Conservation (phyloP, 805 yeast species). For the Saccharomyces kudriavzevii region DNA sequence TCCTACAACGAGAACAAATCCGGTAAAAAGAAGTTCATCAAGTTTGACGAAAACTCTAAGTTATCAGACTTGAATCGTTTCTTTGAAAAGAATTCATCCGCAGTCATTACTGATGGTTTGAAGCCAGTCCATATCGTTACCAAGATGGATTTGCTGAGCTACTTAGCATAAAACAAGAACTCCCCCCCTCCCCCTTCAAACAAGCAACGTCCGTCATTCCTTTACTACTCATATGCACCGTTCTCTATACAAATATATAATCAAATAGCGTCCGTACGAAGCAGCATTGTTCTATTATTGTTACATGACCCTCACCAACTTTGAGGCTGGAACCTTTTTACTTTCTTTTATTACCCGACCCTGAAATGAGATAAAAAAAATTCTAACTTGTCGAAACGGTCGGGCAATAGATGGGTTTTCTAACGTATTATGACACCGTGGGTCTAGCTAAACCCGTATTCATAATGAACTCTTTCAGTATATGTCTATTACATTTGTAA, state of each 20-base stretch:
- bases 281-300: background rate
- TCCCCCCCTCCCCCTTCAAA: background rate
- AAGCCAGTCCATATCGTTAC: constrained; percentile 80
- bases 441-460: background rate
- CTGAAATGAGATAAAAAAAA: background rate
- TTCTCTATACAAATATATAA: background rate
- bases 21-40: constrained; percentile 58
- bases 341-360: background rate
- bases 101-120: constrained; percentile 68
- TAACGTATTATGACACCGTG: background rate
- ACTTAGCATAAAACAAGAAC: constrained; percentile 24
- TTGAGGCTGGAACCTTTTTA: background rate
- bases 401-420: background rate
- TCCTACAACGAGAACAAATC: constrained; percentile 55
- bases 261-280: background rate
- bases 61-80: constrained; percentile 63
- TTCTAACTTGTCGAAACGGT: background rate
- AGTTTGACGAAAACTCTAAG: constrained; percentile 57
- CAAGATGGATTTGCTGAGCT: constrained; percentile 71
- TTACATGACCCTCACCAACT: background rate
- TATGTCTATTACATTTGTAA: background rate
- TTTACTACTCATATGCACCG: background rate
- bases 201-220: background rate
- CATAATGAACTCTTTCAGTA: background rate
- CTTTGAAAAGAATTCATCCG: constrained; percentile 79